These are phyloP conservation scores for Lagenidium sp. DNA, from an alignment of 352 stramenopile genomes.

Conservation along the genomic window DNA sequence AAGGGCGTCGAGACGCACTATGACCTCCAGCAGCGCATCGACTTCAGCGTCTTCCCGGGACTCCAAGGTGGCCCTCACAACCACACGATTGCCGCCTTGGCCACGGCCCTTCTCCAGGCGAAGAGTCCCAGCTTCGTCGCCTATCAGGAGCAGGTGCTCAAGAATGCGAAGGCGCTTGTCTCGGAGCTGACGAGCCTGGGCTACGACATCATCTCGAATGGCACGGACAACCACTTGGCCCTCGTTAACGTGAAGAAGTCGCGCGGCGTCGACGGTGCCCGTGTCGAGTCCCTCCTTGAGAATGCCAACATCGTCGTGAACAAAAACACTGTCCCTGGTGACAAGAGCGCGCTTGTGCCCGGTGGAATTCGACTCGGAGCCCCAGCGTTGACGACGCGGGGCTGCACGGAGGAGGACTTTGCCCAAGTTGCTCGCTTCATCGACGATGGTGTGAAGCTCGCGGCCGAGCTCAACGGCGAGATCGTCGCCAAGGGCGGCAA, in stretches of 20 bases:
- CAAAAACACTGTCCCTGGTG: slow-evolving; percentile 98
- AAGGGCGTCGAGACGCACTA: slow-evolving; percentile 92
- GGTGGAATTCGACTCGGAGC: slow-evolving; percentile 96
- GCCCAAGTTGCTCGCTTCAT: slow-evolving; percentile 93
- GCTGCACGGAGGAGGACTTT: slow-evolving; percentile 95
- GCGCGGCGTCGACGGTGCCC: slow-evolving; percentile 89
- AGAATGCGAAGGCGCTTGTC: slow-evolving; percentile 88
- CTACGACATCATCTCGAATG: slow-evolving; percentile 96
- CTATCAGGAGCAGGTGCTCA: slow-evolving; percentile 95
- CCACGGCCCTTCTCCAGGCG: slow-evolving; percentile 96
- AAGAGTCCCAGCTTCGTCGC: slow-evolving; percentile 93
- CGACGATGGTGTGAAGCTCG: slow-evolving; percentile 92
- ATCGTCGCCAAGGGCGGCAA: slow-evolving; percentile 59
- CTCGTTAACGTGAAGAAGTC: slow-evolving; percentile 96
- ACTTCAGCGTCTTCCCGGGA: slow-evolving; percentile 99
- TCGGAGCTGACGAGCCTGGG: slow-evolving; percentile 84
- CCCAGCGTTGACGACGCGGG: slow-evolving; percentile 93
- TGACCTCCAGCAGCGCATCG: slow-evolving; percentile 98
- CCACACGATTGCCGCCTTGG: slow-evolving; percentile 99
- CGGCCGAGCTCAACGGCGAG: slow-evolving; percentile 50
- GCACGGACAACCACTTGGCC: slow-evolving; percentile 98
- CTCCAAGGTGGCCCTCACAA: slow-evolving; percentile 99
- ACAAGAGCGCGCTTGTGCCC: slow-evolving; percentile 96
- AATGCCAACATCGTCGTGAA: slow-evolving; percentile 97
- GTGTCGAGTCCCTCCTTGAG: slow-evolving; percentile 95